Conservation (phyloP, 1,139 yeast species). For the Yamadazyma taylorii region DNA sequence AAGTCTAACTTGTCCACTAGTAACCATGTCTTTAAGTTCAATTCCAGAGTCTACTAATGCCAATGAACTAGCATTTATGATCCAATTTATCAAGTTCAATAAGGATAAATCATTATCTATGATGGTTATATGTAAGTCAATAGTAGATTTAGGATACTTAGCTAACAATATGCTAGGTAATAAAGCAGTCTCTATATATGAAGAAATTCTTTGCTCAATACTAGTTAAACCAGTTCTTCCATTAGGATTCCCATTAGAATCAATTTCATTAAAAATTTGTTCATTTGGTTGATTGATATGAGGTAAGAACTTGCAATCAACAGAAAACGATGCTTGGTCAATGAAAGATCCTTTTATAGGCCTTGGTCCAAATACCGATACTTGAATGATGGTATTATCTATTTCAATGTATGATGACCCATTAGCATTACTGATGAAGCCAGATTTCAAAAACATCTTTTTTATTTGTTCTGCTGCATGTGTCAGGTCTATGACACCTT, state of each 20-base stretch:
- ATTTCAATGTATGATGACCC: constrained; percentile 84
- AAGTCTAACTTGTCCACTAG: constrained; percentile 57
- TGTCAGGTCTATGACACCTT: constrained; percentile 5
- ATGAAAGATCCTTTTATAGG: constrained; percentile 79
- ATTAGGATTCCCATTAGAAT: constrained; percentile 21
- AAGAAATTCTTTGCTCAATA: constrained; percentile 51
- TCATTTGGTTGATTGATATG: constrained; percentile 45
- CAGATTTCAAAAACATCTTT: constrained; percentile 55
- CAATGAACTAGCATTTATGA: constrained; percentile 61
- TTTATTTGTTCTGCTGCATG: constrained; percentile 24
- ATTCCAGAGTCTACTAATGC: constrained; percentile 86
- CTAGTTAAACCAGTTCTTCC: constrained; percentile 42
- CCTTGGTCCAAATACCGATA: constrained; percentile 84
- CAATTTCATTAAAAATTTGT: constrained; percentile 20
- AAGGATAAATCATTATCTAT: constrained; percentile 40
- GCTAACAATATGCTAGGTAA: constrained; percentile 63
- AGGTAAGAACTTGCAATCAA: constrained; percentile 62
- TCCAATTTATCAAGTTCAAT: constrained; percentile 42
- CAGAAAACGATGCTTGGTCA: constrained; percentile 66
- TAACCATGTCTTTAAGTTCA: constrained; percentile 73
- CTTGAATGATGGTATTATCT: constrained; percentile 60
- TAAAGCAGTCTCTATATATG: constrained; percentile 58
- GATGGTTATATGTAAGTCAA: constrained; percentile 74
- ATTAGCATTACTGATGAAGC: constrained; percentile 67
- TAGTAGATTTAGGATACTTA: constrained; percentile 86